Evolutionary conservation across 2,329 filamentous ascomycete species (phyloP).

Genomic region (Fusarium euwallaceae): DNA sequence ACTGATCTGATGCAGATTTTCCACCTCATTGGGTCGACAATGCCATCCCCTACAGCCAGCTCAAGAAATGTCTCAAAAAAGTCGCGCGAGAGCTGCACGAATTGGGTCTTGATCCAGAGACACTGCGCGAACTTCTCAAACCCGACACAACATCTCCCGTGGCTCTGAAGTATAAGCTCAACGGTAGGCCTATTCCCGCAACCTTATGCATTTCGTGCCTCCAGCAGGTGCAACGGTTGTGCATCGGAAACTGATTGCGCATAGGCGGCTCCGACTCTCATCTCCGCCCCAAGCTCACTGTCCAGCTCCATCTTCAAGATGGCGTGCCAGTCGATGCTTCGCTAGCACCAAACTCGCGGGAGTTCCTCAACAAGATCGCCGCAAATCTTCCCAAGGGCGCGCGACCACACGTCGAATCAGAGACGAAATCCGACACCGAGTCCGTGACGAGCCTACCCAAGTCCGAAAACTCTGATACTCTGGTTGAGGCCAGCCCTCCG

Average conservation of each 20-base stretch:
- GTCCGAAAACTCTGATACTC: constrained; percentile 8
- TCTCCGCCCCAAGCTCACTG: constrained; percentile 77
- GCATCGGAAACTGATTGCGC: constrained; percentile 15
- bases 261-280: constrained; percentile 56
- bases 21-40: constrained; percentile 79
- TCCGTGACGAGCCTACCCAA: neutral
- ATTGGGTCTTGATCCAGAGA: constrained; percentile 79
- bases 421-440: constrained; percentile 18
- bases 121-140: constrained; percentile 74
- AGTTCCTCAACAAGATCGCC: constrained; percentile 73
- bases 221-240: constrained; percentile 21
- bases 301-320: constrained; percentile 75
- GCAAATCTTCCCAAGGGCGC: constrained; percentile 52
- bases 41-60: constrained; percentile 84
- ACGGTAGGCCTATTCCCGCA: constrained; percentile 53
- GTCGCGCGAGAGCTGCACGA: constrained; percentile 78
- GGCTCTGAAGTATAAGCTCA: constrained; percentile 67
- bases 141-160: constrained; percentile 61
- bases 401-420: constrained; percentile 6
- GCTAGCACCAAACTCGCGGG: constrained; percentile 73
- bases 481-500: constrained; percentile 2
- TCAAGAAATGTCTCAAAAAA: constrained; percentile 91
- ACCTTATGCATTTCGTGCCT: neutral
- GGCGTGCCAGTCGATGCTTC: constrained; percentile 77
- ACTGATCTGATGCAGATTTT: constrained; percentile 64